phyloP scores from a whole-genome alignment of 228 moss, liverwort and hornwort species.

The Sphagnum magellanicum region DNA sequence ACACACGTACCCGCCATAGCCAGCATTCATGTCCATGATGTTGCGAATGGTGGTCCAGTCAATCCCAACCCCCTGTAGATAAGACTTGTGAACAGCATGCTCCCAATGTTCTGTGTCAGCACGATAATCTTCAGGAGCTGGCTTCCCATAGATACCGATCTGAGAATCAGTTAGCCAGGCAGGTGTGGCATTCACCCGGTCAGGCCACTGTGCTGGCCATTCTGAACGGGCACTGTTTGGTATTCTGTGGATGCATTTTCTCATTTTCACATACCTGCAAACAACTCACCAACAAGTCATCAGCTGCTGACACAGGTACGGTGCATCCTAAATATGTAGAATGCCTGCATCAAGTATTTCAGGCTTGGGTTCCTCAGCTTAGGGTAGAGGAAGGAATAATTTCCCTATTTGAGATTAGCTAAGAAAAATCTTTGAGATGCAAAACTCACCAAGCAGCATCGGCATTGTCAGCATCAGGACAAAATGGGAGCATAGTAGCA shows the following conservation, averaged over 20 bases:
- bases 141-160: conserved; percentile 40
- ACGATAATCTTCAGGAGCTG: conserved; percentile 34
- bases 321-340: no score
- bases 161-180: conserved; percentile 29
- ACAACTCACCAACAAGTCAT: no score
- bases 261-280: conserved; percentile 51
- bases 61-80: conserved; percentile 37
- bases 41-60: conserved; percentile 53
- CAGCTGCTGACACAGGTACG: no score
- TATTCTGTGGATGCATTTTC: conserved; percentile 51
- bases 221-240: conserved; percentile 31
- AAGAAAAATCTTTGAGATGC: no score
- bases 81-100: conserved; percentile 37
- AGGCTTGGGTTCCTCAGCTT: no score
- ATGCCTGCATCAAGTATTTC: no score
- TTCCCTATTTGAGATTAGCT: no score
- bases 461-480: conserved; percentile 34
- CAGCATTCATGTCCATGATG: conserved; percentile 83
- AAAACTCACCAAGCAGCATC: conserved; percentile 45
- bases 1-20: conserved; percentile 58
- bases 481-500: conserved; percentile 35
- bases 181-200: conserved; percentile 40
- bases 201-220: conserved; percentile 70
- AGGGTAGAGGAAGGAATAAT: no score
- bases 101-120: conserved; percentile 47